Evolutionary conservation across 2,329 filamentous ascomycete genomes (phyloP).

Genomic region (Ophiocordyceps sinensis): DNA sequence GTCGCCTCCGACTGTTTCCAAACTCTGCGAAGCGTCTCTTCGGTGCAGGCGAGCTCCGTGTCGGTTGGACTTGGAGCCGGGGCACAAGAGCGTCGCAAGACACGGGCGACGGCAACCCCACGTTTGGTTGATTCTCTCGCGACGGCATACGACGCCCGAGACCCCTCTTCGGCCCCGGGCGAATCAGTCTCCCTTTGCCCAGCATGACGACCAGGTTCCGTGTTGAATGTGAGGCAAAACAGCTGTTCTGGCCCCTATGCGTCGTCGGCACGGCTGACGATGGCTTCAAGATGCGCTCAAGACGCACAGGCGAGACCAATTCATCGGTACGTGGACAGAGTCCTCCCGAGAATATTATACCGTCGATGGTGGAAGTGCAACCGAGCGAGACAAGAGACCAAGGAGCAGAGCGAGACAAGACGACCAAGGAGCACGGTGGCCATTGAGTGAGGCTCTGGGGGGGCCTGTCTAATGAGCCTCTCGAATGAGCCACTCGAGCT

Average conservation of each 20-base stretch:
- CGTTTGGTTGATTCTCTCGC: no score
- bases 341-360: background rate
- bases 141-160: no score
- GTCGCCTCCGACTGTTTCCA: no score
- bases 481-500: background rate
- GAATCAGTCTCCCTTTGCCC: background rate
- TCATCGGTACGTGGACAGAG: slow-evolving; percentile 45
- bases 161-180: no score
- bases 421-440: background rate
- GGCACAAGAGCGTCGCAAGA: no score
- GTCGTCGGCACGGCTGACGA: slow-evolving; percentile 6
- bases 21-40: no score
- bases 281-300: slow-evolving; percentile 44
- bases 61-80: no score
- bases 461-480: background rate
- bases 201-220: slow-evolving; percentile 50
- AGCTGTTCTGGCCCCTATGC: slow-evolving; percentile 1
- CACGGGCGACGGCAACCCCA: no score
- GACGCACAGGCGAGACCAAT: slow-evolving; percentile 81
- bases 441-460: background rate
- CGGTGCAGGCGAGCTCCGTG: no score
- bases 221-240: slow-evolving; percentile 54
- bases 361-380: background rate
- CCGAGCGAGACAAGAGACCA: background rate
- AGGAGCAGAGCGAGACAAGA: background rate